Evolutionary conservation across 1,284 basidiomycete species (phyloP), one percentile per base, ranked within the genome.

Genomic region (Phellinidium pouzarii): DNA sequence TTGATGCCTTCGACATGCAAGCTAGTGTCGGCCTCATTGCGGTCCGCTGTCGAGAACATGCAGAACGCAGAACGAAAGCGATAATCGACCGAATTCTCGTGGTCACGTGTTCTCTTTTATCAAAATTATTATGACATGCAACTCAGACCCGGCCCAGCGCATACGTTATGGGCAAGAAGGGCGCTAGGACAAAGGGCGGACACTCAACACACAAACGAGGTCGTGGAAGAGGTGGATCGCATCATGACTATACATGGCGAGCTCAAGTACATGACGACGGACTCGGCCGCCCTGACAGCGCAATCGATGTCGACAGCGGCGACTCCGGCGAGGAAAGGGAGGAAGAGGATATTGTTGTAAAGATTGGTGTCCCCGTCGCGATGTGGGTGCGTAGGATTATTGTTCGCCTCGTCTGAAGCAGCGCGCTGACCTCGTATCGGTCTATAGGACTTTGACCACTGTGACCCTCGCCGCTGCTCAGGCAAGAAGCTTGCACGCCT

Each of bases 391-490:
- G 87, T 75, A 49, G 41, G 26, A 44, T 44, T 20, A 17, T 3
- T 48, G 14, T 44, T 38, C 38, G 12, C 22, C 42, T 8, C 17
- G 36, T 48, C 25, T 11, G 37, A 14, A 11, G 37, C 34, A n/a
- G n/a, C n/a, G n/a, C n/a, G n/a, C n/a, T n/a, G n/a, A n/a, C n/a
- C n/a, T n/a, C n/a, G n/a, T n/a, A n/a, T n/a, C n/a, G n/a, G 19
- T 7, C 37, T 38, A 8, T 49, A 93, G 91, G 95, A 98, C 66
- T 97, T 99, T 67, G 87, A 92, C 65, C 95, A 98, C 66, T 98
- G 95, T 66, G 94, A 99, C 67, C 94, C 95, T 0, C 83, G 84
- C 48, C 82, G 92, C 34, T 99, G 95, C 64, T 94, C 91, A 6
- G 95, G 95, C 9, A 97, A 97, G 74, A 95, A 94, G 65, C 80